Base-by-base conservation (phyloP, 2,329 filamentous ascomycete genomes). In the Aotearoamyces nothofagi region DNA sequence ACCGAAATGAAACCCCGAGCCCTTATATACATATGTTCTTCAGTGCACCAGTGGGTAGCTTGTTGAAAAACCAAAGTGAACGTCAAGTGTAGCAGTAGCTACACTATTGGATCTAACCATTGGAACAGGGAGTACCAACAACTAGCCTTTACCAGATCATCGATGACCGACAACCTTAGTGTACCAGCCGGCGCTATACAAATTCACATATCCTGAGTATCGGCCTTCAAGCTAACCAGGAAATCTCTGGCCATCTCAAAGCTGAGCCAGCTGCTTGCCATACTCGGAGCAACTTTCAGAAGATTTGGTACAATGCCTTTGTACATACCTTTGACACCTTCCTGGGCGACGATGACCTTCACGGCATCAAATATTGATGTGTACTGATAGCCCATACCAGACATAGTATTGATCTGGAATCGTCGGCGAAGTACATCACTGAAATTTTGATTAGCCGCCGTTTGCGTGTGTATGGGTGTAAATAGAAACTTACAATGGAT, bases 351-450 rank as follows among this genome's bases (percentile, higher is more conserved):
- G 44, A 98, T 98, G 28, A 80, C 71, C 29, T 61, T 69, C 38
- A 98, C 60, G 3, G 90, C 90, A 49, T 93, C 83, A 37, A 71
- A 64, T 24, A 98, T 77, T 5, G 76, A 78, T 46, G 80, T 84
- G 60, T 98, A 98, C 51, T 87, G 73, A 56, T 94, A 96, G 28
- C 90, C 90, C 75, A 98, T 87, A 29, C 90, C 90, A 26, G 80
- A 83, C 90, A 98, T 98, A 30, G 90, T 94, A 56, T 98, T 98
- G 58, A 98, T 90, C 51, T 98, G 90, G 53, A 98, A 98, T 28
- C 90, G 72, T 35, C 90, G 75, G 17, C 90, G 80, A 31, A 98
- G 64, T 3, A 98, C 87, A 50, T 93, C 86, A 50, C 82, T 90
- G 36, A 26, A 4, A 11, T 7, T 9, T 29, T 16, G 49, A 35